Base-by-base conservation (phyloP, 768 basidiomycete genomes). In the Leccinellum albellum region DNA sequence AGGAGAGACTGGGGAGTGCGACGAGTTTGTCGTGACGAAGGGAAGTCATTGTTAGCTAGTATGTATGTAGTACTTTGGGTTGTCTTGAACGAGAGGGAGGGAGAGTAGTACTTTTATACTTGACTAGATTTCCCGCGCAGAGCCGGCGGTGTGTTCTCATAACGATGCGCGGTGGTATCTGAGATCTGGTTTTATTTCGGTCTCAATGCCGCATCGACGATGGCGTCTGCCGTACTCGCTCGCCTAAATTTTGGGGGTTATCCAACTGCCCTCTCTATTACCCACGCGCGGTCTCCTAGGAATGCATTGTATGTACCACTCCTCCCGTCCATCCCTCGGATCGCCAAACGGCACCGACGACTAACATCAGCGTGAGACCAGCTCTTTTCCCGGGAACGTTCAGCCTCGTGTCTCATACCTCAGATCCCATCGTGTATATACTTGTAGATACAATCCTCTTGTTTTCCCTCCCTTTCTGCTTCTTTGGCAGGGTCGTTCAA, bases 1-100 rank as follows among this genome's bases (percentile, higher is more conserved):
- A 83, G 26, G 89, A 85, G 47, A 91, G 75, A 64, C 82, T 85
- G n/a, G 89, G 89, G 62, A 87, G 83, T 14, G 89, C 78, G 73
- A 88, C 78, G 64, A 91, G 82, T 69, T 78, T 80, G 57, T 82
- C 72, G 60, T 80, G 79, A 15, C 75, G 72, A 10, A 63, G 29
- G 49, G 67, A 35, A 3, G 67, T 42, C 66, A 80, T 79, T 57
- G 64, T 54, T 50, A 24, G 23, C 49, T 51, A 49, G 50, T n/a
- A 47, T n/a, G 4, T 17, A 37, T n/a, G 35, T 47, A 53, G 32
- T 54, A 26, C 47, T 17, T 37, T 12, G 33, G 29, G 45, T 53
- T 53, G 40, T 12, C 20, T 42, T 20, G 40, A 42, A 44, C 24
- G 51, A 14, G 23, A 7, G 46, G 17, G 50, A 33, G 28, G 24